These are phyloP conservation scores for Pseudogymnoascus sp. DNA, from an alignment of 2,329 filamentous ascomycete species.

Conservation along the genomic window DNA sequence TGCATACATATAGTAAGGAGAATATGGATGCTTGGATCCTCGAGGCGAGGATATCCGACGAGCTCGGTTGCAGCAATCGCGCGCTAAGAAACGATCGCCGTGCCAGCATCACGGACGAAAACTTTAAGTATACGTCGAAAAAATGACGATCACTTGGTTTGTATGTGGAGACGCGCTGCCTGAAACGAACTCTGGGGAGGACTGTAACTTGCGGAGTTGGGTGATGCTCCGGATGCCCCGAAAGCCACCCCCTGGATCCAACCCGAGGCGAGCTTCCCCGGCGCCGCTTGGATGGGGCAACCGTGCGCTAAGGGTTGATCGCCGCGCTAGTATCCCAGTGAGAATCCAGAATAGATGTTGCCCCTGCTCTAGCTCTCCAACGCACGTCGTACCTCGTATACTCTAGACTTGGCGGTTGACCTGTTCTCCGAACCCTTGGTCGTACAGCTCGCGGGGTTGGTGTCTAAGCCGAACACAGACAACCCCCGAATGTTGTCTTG, in stretches of 20 bases:
- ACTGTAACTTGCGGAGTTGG: neutral
- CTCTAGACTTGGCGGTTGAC: neutral
- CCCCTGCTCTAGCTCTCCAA: neutral
- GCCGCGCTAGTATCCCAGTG: neutral
- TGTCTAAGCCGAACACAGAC: slow-evolving; percentile 1
- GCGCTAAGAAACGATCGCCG: neutral
- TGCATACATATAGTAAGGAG: neutral
- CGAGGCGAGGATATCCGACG: neutral
- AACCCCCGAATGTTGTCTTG: neutral
- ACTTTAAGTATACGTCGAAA: slow-evolving; percentile 6
- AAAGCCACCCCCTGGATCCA: slow-evolving; percentile 1
- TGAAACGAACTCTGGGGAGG: neutral
- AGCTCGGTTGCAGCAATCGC: slow-evolving; percentile 6
- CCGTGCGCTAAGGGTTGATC: neutral
- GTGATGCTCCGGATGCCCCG: neutral
- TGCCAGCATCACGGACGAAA: neutral
- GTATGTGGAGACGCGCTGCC: neutral
- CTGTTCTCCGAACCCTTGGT: neutral
- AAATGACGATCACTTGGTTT: neutral
- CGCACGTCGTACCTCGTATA: neutral
- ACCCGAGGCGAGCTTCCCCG: neutral
- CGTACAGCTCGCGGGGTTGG: neutral
- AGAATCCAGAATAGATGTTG: neutral
- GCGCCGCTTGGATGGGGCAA: neutral
- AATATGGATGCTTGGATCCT: neutral